These are phyloP conservation scores for Vaccinium corymbosum DNA, from an alignment of 148 eudicot species.

Conservation along the genomic window DNA sequence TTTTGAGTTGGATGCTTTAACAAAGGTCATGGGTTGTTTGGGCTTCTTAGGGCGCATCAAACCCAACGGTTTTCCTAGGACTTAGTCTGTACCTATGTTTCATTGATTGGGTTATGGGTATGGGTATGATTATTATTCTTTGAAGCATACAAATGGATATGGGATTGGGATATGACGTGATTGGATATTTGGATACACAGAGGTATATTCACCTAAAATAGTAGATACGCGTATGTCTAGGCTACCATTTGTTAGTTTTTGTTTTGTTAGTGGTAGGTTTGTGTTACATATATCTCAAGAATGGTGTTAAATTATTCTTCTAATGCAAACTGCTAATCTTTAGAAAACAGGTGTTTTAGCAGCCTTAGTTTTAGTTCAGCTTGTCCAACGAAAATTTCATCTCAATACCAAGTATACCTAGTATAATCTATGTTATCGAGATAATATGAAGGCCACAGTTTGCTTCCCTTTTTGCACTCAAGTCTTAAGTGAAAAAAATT, in stretches of 20 bases:
- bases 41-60: not conserved
- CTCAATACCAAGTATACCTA: not conserved
- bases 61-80: not conserved
- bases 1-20: no score
- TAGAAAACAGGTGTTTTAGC: conserved; percentile 3
- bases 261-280: not conserved
- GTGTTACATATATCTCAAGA: not conserved
- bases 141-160: not conserved
- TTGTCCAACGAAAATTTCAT: not conserved
- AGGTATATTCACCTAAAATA: not conserved
- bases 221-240: not conserved
- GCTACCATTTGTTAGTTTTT: not conserved
- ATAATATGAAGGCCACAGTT: not conserved
- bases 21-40: not conserved
- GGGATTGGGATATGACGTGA: not conserved
- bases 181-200: not conserved
- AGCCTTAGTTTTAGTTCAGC: not conserved
- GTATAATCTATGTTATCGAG: not conserved
- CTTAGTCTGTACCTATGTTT: not conserved
- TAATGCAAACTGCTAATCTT: not conserved
- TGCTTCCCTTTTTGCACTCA: not conserved
- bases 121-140: not conserved
- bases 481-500: not conserved
- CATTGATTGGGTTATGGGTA: not conserved
- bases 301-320: not conserved